phyloP scores from a whole-genome alignment of 2,329 filamentous ascomycete species.

The Penicillium capsulatum region DNA sequence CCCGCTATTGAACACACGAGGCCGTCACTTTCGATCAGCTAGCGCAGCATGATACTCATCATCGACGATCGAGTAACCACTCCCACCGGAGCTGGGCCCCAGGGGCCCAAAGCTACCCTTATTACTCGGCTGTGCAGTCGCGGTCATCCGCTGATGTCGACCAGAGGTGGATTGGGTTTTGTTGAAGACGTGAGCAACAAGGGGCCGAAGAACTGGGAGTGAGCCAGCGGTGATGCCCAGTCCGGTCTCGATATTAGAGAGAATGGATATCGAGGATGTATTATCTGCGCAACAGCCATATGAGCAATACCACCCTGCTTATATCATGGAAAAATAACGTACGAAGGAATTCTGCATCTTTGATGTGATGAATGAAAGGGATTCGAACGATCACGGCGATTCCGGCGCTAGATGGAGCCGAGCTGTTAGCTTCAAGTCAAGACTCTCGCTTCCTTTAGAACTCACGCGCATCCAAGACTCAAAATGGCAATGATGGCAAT shows the following conservation, averaged over 20 bases:
- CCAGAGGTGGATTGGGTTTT: not conserved
- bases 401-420: constrained; percentile 13
- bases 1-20: no score
- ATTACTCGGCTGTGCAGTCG: no score
- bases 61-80: no score
- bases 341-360: constrained; percentile 20
- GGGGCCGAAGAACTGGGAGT: constrained; percentile 19
- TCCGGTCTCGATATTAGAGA: constrained; percentile 22
- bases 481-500: constrained; percentile 15
- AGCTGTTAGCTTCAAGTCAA: not conserved
- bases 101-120: no score
- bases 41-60: not conserved
- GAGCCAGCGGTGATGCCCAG: constrained; percentile 21
- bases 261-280: constrained; percentile 19
- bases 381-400: constrained; percentile 21
- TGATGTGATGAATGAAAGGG: constrained; percentile 14
- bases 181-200: constrained; percentile 7
- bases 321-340: constrained; percentile 1
- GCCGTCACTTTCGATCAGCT: not conserved
- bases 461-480: constrained; percentile 22
- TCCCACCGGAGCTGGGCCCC: no score
- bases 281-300: constrained; percentile 5
- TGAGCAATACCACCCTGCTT: not conserved
- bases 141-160: no score
- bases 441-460: constrained; percentile 17